phyloP scores from a whole-genome alignment of 768 basidiomycete genomes.

The Agaricus subrufescens region DNA sequence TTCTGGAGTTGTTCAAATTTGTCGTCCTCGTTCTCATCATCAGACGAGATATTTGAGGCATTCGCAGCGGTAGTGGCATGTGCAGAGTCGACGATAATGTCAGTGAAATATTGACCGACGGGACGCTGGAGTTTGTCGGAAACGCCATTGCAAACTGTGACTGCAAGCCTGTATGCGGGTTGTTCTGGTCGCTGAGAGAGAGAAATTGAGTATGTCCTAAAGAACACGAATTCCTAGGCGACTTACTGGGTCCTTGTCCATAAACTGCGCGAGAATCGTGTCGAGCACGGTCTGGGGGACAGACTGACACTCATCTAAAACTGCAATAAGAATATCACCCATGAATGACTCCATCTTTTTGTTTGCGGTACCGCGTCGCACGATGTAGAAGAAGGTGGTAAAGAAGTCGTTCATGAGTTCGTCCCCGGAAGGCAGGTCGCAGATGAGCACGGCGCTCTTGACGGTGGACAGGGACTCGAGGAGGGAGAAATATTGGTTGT shows the following conservation, averaged over 20 bases:
- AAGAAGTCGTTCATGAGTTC: slow-evolving; percentile 83
- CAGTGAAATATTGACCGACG: slow-evolving; percentile 90
- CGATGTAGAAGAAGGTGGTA: slow-evolving; percentile 74
- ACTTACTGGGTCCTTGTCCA: slow-evolving; percentile 70
- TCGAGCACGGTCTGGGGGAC: slow-evolving; percentile 81
- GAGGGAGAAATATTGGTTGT: slow-evolving; percentile 92
- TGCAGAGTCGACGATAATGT: slow-evolving; percentile 68
- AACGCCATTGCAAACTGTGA: slow-evolving; percentile 79
- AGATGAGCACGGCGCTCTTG: slow-evolving; percentile 91
- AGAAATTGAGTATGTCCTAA: slow-evolving; percentile 2
- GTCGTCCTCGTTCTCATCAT: slow-evolving; percentile 48
- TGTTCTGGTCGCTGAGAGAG: slow-evolving; percentile 55
- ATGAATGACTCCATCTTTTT: slow-evolving; percentile 85
- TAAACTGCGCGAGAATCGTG: slow-evolving; percentile 78
- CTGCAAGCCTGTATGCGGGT: slow-evolving; percentile 76
- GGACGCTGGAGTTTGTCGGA: slow-evolving; percentile 86
- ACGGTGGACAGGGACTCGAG: slow-evolving; percentile 90
- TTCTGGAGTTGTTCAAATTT: slow-evolving; percentile 64
- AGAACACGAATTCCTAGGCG: slow-evolving; percentile 1
- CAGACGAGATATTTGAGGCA: background rate
- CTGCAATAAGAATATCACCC: slow-evolving; percentile 83
- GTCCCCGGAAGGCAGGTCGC: slow-evolving; percentile 85
- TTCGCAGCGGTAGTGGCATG: slow-evolving; percentile 13
- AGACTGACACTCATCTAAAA: slow-evolving; percentile 81
- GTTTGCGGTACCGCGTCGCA: slow-evolving; percentile 55